phyloP scores from a whole-genome alignment of 1,284 basidiomycete genomes.

The Volvariella surrecta region DNA sequence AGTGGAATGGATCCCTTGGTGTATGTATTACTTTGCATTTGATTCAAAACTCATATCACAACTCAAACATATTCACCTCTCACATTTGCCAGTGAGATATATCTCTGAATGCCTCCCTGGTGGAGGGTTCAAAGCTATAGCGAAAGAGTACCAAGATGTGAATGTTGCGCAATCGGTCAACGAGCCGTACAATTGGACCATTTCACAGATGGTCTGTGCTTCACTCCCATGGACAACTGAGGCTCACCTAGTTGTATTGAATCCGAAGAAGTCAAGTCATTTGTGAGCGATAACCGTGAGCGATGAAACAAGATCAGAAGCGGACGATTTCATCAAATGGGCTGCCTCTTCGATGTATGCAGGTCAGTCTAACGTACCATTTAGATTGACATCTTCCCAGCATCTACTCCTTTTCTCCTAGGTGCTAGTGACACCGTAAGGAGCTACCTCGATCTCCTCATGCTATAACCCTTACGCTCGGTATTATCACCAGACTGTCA shows the following conservation, averaged over 20 bases:
- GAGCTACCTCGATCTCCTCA: not conserved
- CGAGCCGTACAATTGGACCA: conserved; percentile 3
- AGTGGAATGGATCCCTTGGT: conserved; percentile 14
- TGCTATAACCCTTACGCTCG: conserved; percentile 1
- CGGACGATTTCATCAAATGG: not conserved
- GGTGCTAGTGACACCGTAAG: conserved; percentile 9
- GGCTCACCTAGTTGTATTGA: too few species aligned
- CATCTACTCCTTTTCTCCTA: not conserved
- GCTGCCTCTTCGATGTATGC: conserved; percentile 10
- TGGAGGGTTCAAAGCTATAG: conserved; percentile 8
- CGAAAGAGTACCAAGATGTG: conserved; percentile 7
- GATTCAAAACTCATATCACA: conserved; percentile 3
- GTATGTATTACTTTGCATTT: not conserved
- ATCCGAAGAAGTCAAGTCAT: not conserved
- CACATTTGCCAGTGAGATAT: conserved; percentile 9
- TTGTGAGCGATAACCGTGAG: too few species aligned
- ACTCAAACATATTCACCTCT: not conserved
- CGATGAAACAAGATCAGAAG: not conserved
- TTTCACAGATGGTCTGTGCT: not conserved
- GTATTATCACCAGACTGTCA: conserved; percentile 11
- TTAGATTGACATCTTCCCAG: not conserved
- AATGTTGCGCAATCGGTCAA: not conserved
- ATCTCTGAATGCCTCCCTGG: conserved; percentile 17
- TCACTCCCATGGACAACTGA: too few species aligned
- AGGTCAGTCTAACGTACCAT: not conserved